Evolutionary conservation across 2,329 filamentous ascomycete species (phyloP).

Genomic region (Fusarium goolgardi): DNA sequence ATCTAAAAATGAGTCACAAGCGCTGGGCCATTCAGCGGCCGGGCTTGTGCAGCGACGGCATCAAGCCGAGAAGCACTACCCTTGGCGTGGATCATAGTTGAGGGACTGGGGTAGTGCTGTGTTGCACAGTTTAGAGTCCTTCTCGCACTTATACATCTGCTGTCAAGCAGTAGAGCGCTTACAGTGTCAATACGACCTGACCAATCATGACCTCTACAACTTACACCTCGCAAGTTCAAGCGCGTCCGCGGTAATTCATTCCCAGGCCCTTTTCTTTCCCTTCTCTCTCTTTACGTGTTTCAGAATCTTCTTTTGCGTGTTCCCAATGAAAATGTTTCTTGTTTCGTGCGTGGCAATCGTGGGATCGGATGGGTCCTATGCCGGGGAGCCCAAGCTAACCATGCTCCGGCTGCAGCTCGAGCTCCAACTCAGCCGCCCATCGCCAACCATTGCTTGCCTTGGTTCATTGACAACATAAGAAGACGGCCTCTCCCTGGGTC

Average conservation of each 20-base stretch:
- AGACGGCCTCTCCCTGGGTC: constrained; percentile 48
- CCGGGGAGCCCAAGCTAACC: constrained; percentile 26
- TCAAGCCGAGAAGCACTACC: constrained; percentile 44
- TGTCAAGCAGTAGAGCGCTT: background rate
- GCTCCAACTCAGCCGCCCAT: constrained; percentile 28
- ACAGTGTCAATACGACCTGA: constrained; percentile 31
- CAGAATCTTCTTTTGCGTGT: constrained; percentile 41
- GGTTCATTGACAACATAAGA: constrained; percentile 43
- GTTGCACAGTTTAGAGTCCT: constrained; percentile 27
- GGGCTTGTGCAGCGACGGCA: constrained; percentile 48
- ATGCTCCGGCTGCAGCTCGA: background rate
- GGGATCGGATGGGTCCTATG: constrained; percentile 39
- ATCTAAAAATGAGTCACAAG: constrained; percentile 51
- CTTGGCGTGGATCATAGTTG: constrained; percentile 36
- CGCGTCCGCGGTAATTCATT: constrained; percentile 37
- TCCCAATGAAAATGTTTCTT: constrained; percentile 41
- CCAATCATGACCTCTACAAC: constrained; percentile 34
- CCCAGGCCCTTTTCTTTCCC: background rate
- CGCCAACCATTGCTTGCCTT: constrained; percentile 39
- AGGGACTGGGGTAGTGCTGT: constrained; percentile 8
- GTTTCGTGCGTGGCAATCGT: constrained; percentile 34
- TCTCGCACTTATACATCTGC: constrained; percentile 18
- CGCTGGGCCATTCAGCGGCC: constrained; percentile 50
- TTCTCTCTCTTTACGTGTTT: constrained; percentile 29
- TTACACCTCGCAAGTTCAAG: constrained; percentile 31